Percentiles rank a stretch among this genome's conserved stretches.
Evolutionary conservation across 495 filamentous ascomycete genomes (phyloP).

Genomic region (Neurospora sp.): DNA sequence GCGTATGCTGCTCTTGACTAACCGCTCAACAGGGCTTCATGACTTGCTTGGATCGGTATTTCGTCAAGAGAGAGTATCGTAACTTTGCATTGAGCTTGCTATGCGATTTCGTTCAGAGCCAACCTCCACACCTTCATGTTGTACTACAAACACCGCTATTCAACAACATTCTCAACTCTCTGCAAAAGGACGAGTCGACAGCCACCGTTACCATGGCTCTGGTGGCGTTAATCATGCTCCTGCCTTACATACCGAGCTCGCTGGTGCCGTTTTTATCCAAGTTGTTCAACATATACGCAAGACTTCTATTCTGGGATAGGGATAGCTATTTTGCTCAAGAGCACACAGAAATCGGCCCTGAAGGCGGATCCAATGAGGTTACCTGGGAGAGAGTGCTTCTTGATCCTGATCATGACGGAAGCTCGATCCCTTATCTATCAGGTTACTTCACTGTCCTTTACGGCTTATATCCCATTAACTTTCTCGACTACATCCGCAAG

Average conservation of each 20-base stretch:
- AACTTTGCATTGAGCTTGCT: constrained; percentile 49
- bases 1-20: background rate
- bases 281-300: constrained; percentile 65
- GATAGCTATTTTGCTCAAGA: constrained; percentile 28
- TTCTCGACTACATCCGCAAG: constrained; percentile 67
- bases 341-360: constrained; percentile 18
- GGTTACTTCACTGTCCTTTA: constrained; percentile 73
- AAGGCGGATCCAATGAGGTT: constrained; percentile 12
- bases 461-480: constrained; percentile 70
- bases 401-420: constrained; percentile 45
- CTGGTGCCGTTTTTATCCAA: constrained; percentile 50
- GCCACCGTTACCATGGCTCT: constrained; percentile 57
- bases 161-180: constrained; percentile 53
- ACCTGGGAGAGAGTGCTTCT: constrained; percentile 51
- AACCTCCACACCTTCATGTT: constrained; percentile 62
- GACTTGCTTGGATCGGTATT: constrained; percentile 45
- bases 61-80: constrained; percentile 49
- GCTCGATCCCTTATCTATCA: constrained; percentile 57
- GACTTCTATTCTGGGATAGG: constrained; percentile 64
- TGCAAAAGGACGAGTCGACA: constrained; percentile 62
- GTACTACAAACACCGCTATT: constrained; percentile 57
- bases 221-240: constrained; percentile 59
- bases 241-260: constrained; percentile 63
- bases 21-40: constrained; percentile 44
- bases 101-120: constrained; percentile 52